These are phyloP conservation scores for Termitomyces sp. DNA, from an alignment of 768 basidiomycete species.

Conservation along the genomic window DNA sequence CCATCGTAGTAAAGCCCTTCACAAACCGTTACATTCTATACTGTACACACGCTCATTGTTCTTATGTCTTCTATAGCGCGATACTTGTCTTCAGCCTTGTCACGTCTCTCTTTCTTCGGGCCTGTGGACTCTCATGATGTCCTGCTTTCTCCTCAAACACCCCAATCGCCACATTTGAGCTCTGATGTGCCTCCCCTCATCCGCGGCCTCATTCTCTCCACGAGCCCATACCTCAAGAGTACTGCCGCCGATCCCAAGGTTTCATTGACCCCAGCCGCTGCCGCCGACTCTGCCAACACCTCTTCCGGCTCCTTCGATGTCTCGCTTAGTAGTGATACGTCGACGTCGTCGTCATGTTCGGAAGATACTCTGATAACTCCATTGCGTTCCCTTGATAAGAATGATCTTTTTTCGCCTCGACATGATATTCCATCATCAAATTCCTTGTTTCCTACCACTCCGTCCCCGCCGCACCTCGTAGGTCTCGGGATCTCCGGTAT, in stretches of 20 bases:
- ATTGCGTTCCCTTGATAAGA: background rate
- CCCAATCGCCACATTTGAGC: background rate
- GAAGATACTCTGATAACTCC: constrained; percentile 2
- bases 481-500: constrained; percentile 14
- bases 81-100: constrained; percentile 4
- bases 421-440: background rate
- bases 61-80: constrained; percentile 7
- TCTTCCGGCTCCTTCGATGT: background rate
- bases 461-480: background rate
- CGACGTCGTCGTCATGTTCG: constrained; percentile 6
- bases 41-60: constrained; percentile 7
- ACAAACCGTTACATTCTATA: constrained; percentile 7
- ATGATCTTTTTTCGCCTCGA: constrained; percentile 9
- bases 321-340: constrained; percentile 11
- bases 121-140: background rate
- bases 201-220: constrained; percentile 1
- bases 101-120: background rate
- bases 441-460: background rate
- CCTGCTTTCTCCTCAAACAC: background rate
- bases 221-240: constrained; percentile 8
- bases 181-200: background rate
- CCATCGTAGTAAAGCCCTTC: background rate
- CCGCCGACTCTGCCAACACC: background rate
- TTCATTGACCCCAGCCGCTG: background rate
- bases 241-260: constrained; percentile 1